Evolutionary conservation across 2,329 filamentous ascomycete species (phyloP).

Genomic region (Arthrocladium fulminans): DNA sequence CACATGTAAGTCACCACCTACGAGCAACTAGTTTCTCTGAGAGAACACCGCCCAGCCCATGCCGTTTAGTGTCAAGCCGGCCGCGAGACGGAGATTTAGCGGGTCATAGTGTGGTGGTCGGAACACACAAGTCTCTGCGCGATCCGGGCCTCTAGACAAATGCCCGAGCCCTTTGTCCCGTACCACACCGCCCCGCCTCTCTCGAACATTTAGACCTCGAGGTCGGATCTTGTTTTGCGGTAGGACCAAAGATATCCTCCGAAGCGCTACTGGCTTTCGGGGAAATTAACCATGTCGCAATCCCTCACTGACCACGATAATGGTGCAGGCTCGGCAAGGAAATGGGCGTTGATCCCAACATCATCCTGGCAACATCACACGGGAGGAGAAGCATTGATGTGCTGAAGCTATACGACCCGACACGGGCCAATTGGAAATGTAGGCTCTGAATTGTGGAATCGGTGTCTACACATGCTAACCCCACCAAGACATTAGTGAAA

Average conservation of each 20-base stretch:
- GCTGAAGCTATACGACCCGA: conserved; percentile 66
- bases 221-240: neutral
- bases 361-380: conserved; percentile 84
- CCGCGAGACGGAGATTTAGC: neutral
- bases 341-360: conserved; percentile 72
- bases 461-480: conserved; percentile 1
- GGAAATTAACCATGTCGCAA: neutral
- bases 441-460: conserved; percentile 29
- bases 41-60: no score
- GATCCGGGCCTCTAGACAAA: neutral
- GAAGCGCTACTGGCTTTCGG: neutral
- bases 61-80: neutral
- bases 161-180: neutral
- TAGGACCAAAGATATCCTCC: neutral
- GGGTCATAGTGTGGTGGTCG: neutral
- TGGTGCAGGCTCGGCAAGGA: conserved; percentile 53
- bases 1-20: conserved; percentile 38
- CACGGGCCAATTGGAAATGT: conserved; percentile 92
- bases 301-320: neutral
- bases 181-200: neutral
- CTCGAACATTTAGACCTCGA: neutral
- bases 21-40: neutral
- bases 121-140: neutral
- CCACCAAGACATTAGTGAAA: conserved; percentile 60
- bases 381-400: conserved; percentile 83